Evolutionary conservation across 768 basidiomycete genomes (phyloP), one percentile per base, ranked within the genome.

Genomic region (Psilocybe sp.): DNA sequence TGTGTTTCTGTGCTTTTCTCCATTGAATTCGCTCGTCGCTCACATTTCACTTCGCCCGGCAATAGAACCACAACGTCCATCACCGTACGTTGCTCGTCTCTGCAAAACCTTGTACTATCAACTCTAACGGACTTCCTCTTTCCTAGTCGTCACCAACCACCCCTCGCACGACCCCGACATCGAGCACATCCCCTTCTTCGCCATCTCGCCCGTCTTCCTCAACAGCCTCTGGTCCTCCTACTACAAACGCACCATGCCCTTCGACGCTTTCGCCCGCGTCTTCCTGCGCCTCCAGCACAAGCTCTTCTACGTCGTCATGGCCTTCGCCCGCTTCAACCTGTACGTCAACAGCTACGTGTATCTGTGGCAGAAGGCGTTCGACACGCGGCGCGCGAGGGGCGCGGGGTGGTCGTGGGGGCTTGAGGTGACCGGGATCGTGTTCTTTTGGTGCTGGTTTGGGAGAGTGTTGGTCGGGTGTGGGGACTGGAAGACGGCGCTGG

Each of bases 241-340:
- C 67, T 95, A 98, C 78, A 88, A 91, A 60, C 85, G 92, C 35
- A 78, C 85, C 52, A 85, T 98, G 80, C 66, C 69, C 37, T 87
- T 95, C 60, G 91, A 97, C 67, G 72, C 65, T 12, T 77, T 87
- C 60, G 75, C 90, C 5, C 76, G 77, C 14, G 55, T 78, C 51
- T 65, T 95, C 57, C 68, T 98, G 49, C 69, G 83, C 13, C 42
- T 92, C 9, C 96, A 99, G 72, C 95, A 98, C 66, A 87, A 87
- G 44, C 75, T 97, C 18, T 98, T 98, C 71, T 98, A 98, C 68
- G 46, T 95, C 61, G 73, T 98, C 60, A 85, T 99, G 71, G 80
- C 81, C 15, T 83, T 98, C 52, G 96, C 87, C 3, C 84, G 96
- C 40, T 96, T 98, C 74, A 99, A 99, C 68, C 86, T 99, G 40